phyloP scores from a whole-genome alignment of 75 land plant genomes.

The Larix kaempferi region DNA sequence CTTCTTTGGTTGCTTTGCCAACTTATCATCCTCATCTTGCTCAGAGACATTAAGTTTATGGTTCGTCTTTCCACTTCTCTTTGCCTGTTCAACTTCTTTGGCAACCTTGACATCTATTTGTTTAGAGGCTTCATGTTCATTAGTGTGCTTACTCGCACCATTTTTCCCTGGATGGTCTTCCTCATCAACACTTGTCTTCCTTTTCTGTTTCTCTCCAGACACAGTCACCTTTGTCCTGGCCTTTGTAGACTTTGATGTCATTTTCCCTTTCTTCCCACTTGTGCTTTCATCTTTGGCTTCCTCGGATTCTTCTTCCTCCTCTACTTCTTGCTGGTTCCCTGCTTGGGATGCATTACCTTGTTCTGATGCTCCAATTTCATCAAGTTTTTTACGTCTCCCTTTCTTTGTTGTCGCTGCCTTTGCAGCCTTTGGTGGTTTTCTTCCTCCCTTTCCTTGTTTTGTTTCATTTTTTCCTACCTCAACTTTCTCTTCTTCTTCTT shows the following conservation, averaged over 20 bases:
- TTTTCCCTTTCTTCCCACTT: neutral
- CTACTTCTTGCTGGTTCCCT: neutral
- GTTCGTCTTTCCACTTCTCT: no score
- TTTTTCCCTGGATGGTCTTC: neutral
- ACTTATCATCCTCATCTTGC: no score
- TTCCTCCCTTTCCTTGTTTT: neutral
- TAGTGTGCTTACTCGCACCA: neutral
- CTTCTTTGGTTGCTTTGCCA: no score
- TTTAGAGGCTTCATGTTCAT: neutral
- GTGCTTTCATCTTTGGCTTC: neutral
- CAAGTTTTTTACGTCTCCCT: neutral
- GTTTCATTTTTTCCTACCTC: constrained; percentile 14
- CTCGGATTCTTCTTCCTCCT: neutral
- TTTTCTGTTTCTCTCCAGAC: neutral
- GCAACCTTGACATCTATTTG: no score
- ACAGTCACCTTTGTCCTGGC: neutral
- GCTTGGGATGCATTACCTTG: neutral
- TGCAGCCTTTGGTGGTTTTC: constrained; percentile 5
- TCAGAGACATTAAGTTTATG: no score
- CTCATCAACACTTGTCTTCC: neutral
- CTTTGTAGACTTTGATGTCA: neutral
- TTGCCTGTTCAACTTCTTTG: no score
- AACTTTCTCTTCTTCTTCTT: constrained; percentile 6
- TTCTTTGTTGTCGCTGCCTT: neutral
- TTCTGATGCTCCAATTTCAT: neutral